These are phyloP conservation scores for Boletus nobilissimus DNA, from an alignment of 1,284 basidiomycete species.

Conservation along the genomic window DNA sequence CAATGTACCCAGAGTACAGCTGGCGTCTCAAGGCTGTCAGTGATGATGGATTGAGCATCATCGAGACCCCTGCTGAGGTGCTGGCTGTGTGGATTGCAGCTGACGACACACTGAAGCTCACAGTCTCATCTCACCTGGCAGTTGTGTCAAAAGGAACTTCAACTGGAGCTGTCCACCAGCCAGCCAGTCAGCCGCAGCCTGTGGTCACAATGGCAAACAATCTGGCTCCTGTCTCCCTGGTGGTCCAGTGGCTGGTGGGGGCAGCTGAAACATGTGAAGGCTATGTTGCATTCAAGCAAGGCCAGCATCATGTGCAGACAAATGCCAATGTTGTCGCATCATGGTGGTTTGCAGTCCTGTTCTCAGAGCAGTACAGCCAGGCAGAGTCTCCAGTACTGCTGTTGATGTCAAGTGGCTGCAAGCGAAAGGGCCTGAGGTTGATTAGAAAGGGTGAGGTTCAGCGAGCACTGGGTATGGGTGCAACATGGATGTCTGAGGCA, in stretches of 20 bases:
- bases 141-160: no score
- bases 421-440: neutral
- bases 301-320: neutral
- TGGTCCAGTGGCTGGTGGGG: neutral
- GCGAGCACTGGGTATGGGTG: neutral
- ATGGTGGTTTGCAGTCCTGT: constrained; percentile 1
- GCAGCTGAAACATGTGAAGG: neutral
- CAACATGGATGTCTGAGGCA: constrained; percentile 11
- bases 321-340: constrained; percentile 6
- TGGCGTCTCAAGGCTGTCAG: neutral
- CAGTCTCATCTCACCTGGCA: neutral
- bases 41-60: neutral
- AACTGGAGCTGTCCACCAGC: neutral
- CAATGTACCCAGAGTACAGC: constrained; percentile 6
- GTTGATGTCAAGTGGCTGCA: neutral
- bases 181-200: neutral
- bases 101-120: neutral
- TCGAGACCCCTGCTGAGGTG: neutral
- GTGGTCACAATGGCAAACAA: neutral
- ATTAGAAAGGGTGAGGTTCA: neutral
- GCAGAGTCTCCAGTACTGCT: neutral
- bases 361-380: neutral
- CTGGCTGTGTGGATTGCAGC: neutral
- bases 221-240: neutral
- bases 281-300: constrained; percentile 4